A percentile compares a stretch with the other conserved stretches of the same genome.
Evolutionary conservation across 495 filamentous ascomycete species (phyloP).

Genomic region (Aspergillus bertholletiae): DNA sequence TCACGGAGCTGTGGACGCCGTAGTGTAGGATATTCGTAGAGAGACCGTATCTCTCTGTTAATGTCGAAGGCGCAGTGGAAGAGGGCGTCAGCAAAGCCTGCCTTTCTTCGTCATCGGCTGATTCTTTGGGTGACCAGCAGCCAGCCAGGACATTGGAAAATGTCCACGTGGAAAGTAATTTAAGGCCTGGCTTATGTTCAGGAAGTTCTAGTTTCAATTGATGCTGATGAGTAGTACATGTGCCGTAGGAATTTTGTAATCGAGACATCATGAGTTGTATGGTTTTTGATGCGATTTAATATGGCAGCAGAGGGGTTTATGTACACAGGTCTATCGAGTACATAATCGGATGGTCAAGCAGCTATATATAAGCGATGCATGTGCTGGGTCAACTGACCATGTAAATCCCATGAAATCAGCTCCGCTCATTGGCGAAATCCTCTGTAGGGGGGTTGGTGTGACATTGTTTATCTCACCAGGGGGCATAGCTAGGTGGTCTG

Average conservation of each 20-base stretch:
- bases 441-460: not conserved
- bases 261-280: not conserved
- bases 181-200: not conserved
- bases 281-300: too few species aligned
- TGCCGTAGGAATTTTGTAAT: not conserved
- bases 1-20: constrained; percentile 25
- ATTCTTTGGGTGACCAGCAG: not conserved
- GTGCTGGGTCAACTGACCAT: not conserved
- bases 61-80: not conserved
- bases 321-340: not conserved
- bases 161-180: not conserved
- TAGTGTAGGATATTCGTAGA: constrained; percentile 31
- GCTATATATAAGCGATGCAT: not conserved
- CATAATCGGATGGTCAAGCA: not conserved
- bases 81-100: not conserved
- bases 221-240: not conserved
- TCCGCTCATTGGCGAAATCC: not conserved
- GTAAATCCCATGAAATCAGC: not conserved
- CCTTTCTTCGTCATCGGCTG: not conserved
- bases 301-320: too few species aligned
- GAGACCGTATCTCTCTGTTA: constrained; percentile 25
- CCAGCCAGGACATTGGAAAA: not conserved
- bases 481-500: not conserved
- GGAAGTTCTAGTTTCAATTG: not conserved
- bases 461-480: not conserved